Base-by-base conservation (phyloP, 2,329 filamentous ascomycete genomes). In the Hypoxylon sp. region DNA sequence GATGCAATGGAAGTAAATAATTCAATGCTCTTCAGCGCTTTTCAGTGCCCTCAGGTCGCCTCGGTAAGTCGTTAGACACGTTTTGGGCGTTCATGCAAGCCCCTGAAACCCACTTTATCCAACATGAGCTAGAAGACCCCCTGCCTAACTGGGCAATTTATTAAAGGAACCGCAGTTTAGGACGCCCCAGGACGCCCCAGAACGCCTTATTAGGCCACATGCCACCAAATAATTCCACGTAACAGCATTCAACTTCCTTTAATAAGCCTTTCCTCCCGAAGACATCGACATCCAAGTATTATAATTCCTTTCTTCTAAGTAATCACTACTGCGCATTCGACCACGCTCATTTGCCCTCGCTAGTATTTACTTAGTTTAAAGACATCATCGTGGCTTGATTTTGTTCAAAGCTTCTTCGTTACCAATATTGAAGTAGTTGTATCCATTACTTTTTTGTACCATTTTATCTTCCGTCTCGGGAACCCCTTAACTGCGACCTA, bases 151-250 rank as follows among this genome's bases (percentile, higher is more conserved):
- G 64, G 67, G 52, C 54, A 70, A 66, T 68, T 70, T 68, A 70
- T 68, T 70, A 68, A 65, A 70, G 62, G 68, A 65, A 62, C 61
- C 61, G 48, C 51, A 57, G 33, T 68, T 65, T 58, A 70, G 68
- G 58, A 59, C 44, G 31, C 26, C 26, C 26, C 26, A 26, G 26
- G 3, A 26, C 26, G 26, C 26, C 26, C 26, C 26, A 26, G 26
- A 5, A 26, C 29, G 22, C 59, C 57, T 68, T 54, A 68, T 68
- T 68, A 68, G 65, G 55, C 55, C 65, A 67, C 65, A 66, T 66
- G 53, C 63, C 63, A 62, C 63, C 57, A 66, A 65, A 65, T 55
- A 48, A 65, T 65, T 55, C 62, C 50, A 44, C 17, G n/a, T 44
- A 17, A 17, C 19, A 57, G 33, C 48, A 48, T 48, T 58, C 56